Conservation (phyloP, 2,329 filamentous ascomycete species). For the Ceratocystis papillata region DNA sequence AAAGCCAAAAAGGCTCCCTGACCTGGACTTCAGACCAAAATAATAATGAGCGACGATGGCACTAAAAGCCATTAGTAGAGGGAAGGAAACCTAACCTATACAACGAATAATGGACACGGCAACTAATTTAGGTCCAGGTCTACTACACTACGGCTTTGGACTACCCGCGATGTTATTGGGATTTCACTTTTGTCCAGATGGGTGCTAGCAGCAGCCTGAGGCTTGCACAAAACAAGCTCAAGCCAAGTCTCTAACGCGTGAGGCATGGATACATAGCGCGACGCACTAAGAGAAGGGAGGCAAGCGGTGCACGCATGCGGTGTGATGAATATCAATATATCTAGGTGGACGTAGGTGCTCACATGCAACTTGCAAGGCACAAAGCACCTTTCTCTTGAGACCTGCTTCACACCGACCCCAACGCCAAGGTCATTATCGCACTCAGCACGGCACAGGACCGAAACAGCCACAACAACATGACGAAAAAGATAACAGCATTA, state of each 20-base stretch:
- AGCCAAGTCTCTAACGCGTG: not conserved
- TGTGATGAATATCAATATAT: not conserved
- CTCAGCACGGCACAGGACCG: too few relatives aligned
- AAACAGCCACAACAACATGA: not conserved
- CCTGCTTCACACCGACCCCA: not conserved
- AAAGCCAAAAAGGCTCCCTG: not conserved
- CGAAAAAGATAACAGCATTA: not conserved
- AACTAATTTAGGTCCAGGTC: conserved; percentile 2
- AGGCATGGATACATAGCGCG: too few relatives aligned
- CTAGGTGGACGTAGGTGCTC: not conserved
- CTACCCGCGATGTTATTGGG: conserved; percentile 4
- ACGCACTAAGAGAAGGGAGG: not conserved
- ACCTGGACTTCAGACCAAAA: not conserved
- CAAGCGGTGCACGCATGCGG: not conserved
- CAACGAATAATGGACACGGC: not conserved
- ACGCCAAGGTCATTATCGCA: not conserved
- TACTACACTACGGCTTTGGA: not conserved
- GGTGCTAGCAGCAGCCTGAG: not conserved
- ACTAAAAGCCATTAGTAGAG: not conserved
- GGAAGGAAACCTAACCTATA: not conserved
- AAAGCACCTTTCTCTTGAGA: not conserved
- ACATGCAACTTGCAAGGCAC: too few relatives aligned
- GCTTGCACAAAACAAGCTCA: not conserved
- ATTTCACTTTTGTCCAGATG: not conserved
- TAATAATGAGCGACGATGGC: not conserved